Evolutionary conservation across 192 early-diverging fungal species (phyloP).

Genomic region (Coemansia sp.): DNA sequence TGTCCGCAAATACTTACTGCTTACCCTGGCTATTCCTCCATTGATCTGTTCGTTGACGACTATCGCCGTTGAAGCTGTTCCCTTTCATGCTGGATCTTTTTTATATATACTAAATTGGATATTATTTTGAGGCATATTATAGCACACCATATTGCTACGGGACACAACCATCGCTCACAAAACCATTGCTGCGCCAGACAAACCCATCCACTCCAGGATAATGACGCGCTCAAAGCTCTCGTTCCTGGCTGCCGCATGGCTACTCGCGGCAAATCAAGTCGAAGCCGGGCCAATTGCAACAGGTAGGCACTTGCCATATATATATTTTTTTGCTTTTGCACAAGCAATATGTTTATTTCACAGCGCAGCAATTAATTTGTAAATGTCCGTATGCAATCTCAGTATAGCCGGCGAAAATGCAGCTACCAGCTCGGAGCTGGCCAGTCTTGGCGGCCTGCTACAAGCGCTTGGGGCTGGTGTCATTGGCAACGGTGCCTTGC

Average conservation of each 20-base stretch:
- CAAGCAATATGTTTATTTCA: neutral
- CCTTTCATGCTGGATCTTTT: too few species aligned
- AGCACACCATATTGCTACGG: too few species aligned
- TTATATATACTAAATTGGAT: too few species aligned
- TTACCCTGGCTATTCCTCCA: too few species aligned
- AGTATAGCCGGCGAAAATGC: conserved; percentile 24
- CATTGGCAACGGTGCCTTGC: conserved; percentile 46
- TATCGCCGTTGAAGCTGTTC: too few species aligned
- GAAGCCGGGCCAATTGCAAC: conserved; percentile 45
- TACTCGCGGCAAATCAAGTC: conserved; percentile 41
- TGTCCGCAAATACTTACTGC: neutral
- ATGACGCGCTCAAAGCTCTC: conserved; percentile 52
- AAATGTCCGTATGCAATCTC: neutral
- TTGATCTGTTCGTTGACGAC: too few species aligned
- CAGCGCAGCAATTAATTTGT: neutral
- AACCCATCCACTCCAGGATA: conserved; percentile 4
- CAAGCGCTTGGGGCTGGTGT: conserved; percentile 54
- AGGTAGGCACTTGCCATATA: conserved; percentile 16
- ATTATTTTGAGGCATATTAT: too few species aligned
- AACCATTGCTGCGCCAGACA: neutral
- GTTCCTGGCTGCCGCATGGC: conserved; percentile 48
- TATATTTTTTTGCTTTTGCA: too few species aligned
- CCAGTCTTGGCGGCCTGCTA: conserved; percentile 44
- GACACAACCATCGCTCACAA: neutral
- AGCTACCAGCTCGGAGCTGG: conserved; percentile 32